Base-by-base conservation (phyloP, 768 basidiomycete species). In the Boletus subparvulus region DNA sequence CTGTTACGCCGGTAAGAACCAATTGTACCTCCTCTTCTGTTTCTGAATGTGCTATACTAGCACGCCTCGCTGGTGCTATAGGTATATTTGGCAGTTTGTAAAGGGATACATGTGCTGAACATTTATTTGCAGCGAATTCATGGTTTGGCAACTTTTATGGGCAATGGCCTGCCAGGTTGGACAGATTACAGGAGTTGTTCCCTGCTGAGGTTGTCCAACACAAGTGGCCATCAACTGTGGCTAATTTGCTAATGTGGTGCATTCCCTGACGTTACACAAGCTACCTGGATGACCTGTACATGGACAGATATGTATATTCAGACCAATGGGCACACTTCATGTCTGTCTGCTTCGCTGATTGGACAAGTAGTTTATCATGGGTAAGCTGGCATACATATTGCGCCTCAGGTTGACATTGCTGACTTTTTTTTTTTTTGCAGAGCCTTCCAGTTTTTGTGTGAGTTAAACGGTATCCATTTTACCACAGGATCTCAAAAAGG, bases 81-180 rank as follows among this genome's bases (percentile, higher is more conserved):
- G 69, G 82, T 80, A 67, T 54, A 80, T 65, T 48, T 17, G 0
- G 26, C 24, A 40, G 37, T 28, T 43, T 50, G 44, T 32, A 8
- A 14, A 19, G 4, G 26, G 13, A 33, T 4, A 6, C 13, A 47
- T 33, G n/a, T 42, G 52, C 43, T 58, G 17, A 58, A 28, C 10
- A 16, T 16, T 9, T 4, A 7, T 52, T 41, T 47, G 0, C 54
- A 87, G 85, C 69, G 44, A 73, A 77, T 54, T 77, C 82, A 55
- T 74, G 83, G 47, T 82, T 82, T 48, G 60, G 75, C 17, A 85
- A 78, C 2, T 80, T 82, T 55, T 83, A 83, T 55, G 87, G 85
- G 0, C 76, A 88, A 65, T 75, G 77, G 52, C 61, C 71, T 40
- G 75, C 81, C 33, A 82, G 86, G 7, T 69, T 88, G 28, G 80